A percentile compares a stretch with the other conserved stretches of the same genome.
These are phyloP conservation scores for Fusarium marasasianum DNA, from an alignment of 2,329 filamentous ascomycete genomes.

Conservation along the genomic window DNA sequence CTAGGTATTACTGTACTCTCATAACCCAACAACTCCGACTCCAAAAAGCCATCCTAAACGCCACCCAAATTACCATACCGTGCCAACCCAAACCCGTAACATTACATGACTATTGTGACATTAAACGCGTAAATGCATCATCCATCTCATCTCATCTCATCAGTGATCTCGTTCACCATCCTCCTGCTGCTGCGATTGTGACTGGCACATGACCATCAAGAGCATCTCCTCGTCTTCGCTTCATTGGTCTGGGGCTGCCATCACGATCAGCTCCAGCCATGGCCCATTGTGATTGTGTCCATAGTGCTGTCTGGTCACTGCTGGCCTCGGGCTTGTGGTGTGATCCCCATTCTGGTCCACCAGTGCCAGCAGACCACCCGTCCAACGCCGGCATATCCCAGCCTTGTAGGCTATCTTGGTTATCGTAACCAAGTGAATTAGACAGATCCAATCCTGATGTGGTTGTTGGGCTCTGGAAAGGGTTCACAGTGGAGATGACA, in stretches of 20 bases:
- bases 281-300: constrained; percentile 49
- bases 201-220: constrained; percentile 48
- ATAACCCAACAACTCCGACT: constrained; percentile 7
- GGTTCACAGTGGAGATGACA: constrained; percentile 42
- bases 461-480: constrained; percentile 43
- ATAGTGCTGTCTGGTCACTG: constrained; percentile 45
- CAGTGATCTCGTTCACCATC: constrained; percentile 41
- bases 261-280: constrained; percentile 48
- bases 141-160: background rate
- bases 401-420: constrained; percentile 46
- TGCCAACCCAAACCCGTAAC: background rate
- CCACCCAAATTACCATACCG: constrained; percentile 5
- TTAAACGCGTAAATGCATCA: constrained; percentile 32
- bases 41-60: constrained; percentile 7
- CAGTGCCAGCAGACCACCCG: constrained; percentile 44
- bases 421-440: constrained; percentile 49
- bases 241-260: constrained; percentile 49
- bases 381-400: constrained; percentile 53
- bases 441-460: constrained; percentile 47
- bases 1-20: constrained; percentile 27
- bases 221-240: constrained; percentile 49
- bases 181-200: constrained; percentile 42
- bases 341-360: constrained; percentile 48
- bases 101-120: constrained; percentile 27
- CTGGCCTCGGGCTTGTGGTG: constrained; percentile 46